These are phyloP conservation scores for Aristolochia contorta DNA, from an alignment of 164 flowering plant genomes.

Conservation along the genomic window DNA sequence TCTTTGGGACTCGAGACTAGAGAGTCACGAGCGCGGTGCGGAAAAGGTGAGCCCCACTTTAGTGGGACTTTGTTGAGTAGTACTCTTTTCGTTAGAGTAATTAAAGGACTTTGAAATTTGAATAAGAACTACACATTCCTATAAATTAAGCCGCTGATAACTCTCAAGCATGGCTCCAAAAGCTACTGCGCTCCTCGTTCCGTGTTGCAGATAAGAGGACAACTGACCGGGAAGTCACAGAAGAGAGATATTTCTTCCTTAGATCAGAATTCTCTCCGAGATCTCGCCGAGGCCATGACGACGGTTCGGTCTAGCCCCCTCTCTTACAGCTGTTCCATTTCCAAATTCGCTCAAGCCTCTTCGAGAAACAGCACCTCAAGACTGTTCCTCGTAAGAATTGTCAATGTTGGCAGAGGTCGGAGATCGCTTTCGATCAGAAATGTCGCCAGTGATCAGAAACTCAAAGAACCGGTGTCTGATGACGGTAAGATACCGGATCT, in stretches of 20 bases:
- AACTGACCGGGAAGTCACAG: neutral
- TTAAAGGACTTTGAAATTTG: too few relatives aligned
- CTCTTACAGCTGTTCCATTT: neutral
- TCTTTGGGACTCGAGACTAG: too few relatives aligned
- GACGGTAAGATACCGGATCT: slow-evolving; percentile 14
- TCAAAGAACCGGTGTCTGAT: slow-evolving; percentile 13
- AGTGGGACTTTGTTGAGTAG: too few relatives aligned
- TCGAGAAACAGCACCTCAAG: neutral
- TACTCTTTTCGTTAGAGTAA: too few relatives aligned
- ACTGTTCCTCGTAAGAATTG: neutral
- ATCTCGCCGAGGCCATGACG: neutral
- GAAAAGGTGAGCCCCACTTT: too few relatives aligned
- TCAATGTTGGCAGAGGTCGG: neutral
- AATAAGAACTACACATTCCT: too few relatives aligned
- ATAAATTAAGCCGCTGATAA: neutral
- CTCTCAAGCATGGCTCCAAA: neutral
- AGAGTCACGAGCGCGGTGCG: too few relatives aligned
- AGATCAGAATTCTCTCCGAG: neutral
- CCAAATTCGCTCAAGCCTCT: neutral
- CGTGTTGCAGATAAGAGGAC: slow-evolving; percentile 1
- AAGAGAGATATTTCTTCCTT: neutral
- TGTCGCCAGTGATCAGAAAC: slow-evolving; percentile 8
- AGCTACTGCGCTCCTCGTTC: neutral
- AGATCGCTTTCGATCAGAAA: slow-evolving; percentile 5
- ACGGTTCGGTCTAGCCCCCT: neutral